Evolutionary conservation across 305 asterid species (phyloP).

Genomic region (Salvia sclarea): DNA sequence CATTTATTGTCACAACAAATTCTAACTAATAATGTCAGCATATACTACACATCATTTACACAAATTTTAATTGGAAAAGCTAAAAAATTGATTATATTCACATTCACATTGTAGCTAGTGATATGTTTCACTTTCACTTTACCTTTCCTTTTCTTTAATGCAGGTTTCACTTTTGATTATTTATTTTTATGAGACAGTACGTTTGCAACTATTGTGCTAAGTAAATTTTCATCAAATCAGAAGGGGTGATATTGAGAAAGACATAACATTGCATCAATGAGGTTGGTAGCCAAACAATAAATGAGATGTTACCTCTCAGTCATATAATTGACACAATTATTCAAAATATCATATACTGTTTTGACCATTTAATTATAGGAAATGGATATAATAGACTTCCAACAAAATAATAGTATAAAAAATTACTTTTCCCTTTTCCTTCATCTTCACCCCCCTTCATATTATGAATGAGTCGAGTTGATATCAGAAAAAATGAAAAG

Average conservation of each 20-base stretch:
- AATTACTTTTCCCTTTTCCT: too few species aligned
- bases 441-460: too few species aligned
- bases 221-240: neutral
- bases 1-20: constrained; percentile 28
- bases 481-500: too few species aligned
- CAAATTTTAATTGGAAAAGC: neutral
- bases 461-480: too few species aligned
- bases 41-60: neutral
- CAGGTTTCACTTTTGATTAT: neutral
- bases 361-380: too few species aligned
- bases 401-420: too few species aligned
- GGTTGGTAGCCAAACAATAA: constrained; percentile 4
- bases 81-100: constrained; percentile 12
- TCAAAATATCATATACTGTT: neutral
- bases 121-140: constrained; percentile 10
- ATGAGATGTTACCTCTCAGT: neutral
- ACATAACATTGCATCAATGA: neutral
- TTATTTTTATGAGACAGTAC: neutral
- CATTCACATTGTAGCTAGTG: neutral
- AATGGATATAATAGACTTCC: too few species aligned
- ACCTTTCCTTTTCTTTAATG: neutral
- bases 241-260: neutral
- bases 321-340: neutral
- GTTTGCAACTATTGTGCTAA: neutral
- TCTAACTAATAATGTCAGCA: constrained; percentile 8